phyloP scores from a whole-genome alignment of 2,329 filamentous ascomycete genomes.

The Claviceps pazoutovae region DNA sequence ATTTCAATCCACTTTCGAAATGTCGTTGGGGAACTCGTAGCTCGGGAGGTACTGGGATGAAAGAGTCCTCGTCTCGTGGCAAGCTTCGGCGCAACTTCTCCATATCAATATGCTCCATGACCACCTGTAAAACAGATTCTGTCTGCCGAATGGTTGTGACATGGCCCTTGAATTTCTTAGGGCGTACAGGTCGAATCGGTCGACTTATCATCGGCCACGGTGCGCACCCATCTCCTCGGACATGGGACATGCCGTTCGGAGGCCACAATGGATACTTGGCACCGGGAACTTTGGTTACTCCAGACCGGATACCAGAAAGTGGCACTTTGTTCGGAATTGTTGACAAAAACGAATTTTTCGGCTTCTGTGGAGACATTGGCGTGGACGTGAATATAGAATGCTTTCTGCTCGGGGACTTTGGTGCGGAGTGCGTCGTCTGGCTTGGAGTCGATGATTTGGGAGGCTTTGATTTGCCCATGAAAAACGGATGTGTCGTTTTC shows the following conservation, averaged over 20 bases:
- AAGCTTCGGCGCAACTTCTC: conserved; percentile 14
- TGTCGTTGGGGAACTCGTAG: conserved; percentile 41
- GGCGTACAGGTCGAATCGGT: neutral
- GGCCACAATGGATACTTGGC: conserved; percentile 60
- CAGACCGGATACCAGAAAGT: conserved; percentile 30
- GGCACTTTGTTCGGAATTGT: conserved; percentile 17
- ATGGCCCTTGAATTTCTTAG: conserved; percentile 37
- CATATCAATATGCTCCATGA: conserved; percentile 16
- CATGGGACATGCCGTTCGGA: conserved; percentile 46
- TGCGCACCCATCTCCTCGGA: conserved; percentile 33
- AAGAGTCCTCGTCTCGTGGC: conserved; percentile 22
- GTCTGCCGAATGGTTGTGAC: conserved; percentile 23
- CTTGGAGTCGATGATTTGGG: conserved; percentile 9
- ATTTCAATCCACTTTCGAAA: conserved; percentile 42
- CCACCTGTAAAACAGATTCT: conserved; percentile 29
- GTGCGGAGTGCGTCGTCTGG: conserved; percentile 9
- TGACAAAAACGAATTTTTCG: conserved; percentile 16
- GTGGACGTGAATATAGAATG: conserved; percentile 37
- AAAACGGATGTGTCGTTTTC: conserved; percentile 30
- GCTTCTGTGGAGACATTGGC: conserved; percentile 35
- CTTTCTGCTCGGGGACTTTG: conserved; percentile 16
- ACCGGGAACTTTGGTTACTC: conserved; percentile 47
- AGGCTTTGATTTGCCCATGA: conserved; percentile 21
- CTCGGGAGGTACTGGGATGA: conserved; percentile 30
- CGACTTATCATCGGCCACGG: neutral